A percentile compares a stretch with the other conserved stretches of the same genome.
phyloP scores from a whole-genome alignment of 257 asterid genomes.

The Ilex asprella region DNA sequence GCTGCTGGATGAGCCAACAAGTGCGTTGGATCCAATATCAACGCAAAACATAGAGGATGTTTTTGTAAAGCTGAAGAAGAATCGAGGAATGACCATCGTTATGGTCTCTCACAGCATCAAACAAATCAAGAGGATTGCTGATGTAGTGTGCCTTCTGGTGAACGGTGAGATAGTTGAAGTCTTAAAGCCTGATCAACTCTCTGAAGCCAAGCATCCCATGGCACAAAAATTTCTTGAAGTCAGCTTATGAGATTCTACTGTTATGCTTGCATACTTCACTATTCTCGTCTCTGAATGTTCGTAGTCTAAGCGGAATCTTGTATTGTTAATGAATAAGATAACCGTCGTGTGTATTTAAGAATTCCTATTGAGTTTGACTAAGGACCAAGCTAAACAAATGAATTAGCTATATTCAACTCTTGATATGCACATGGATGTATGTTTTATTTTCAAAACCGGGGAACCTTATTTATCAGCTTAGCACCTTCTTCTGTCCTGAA shows the following conservation, averaged over 20 bases:
- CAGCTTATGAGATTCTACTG: constrained; percentile 26
- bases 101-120: constrained; percentile 77
- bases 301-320: no score
- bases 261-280: no score
- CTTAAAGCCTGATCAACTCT: constrained; percentile 45
- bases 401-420: no score
- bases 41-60: constrained; percentile 67
- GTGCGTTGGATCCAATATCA: constrained; percentile 74
- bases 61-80: constrained; percentile 53
- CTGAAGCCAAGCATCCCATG: constrained; percentile 71
- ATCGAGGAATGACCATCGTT: constrained; percentile 40
- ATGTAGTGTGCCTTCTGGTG: constrained; percentile 60
- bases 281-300: no score
- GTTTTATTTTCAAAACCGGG: no score
- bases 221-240: constrained; percentile 64
- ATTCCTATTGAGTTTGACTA: no score
- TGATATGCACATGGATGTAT: no score
- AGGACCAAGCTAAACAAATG: no score
- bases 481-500: no score
- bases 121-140: constrained; percentile 71
- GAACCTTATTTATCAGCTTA: no score
- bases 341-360: no score
- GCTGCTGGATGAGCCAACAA: constrained; percentile 73
- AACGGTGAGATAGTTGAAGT: constrained; percentile 65
- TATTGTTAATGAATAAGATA: no score